Evolutionary conservation across 257 asterid genomes (phyloP).

Genomic region (Hygrophila difformis): DNA sequence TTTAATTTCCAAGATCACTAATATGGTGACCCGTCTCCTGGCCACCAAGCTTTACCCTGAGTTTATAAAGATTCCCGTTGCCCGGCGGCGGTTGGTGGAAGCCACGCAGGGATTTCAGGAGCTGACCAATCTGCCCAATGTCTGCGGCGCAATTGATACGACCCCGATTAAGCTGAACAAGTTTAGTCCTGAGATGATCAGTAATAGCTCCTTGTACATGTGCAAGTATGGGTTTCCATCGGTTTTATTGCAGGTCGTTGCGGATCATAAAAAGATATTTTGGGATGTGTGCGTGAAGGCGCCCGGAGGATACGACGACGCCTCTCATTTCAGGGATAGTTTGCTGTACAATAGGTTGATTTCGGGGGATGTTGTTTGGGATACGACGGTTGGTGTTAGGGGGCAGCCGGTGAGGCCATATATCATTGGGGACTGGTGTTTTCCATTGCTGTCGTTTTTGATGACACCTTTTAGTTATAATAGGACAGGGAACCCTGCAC

Average conservation of each 20-base stretch:
- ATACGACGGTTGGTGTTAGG: slow-evolving; percentile 59
- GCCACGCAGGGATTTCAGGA: slow-evolving; percentile 88
- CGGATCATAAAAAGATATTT: slow-evolving; percentile 81
- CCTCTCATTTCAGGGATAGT: slow-evolving; percentile 89
- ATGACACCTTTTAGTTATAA: slow-evolving; percentile 71
- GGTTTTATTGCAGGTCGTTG: slow-evolving; percentile 78
- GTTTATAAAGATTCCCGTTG: slow-evolving; percentile 72
- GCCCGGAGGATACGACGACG: slow-evolving; percentile 86
- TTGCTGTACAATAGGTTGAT: slow-evolving; percentile 68
- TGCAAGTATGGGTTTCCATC: slow-evolving; percentile 70
- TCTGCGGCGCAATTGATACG: slow-evolving; percentile 90
- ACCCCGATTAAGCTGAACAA: slow-evolving; percentile 64
- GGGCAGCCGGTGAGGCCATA: slow-evolving; percentile 89
- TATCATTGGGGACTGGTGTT: slow-evolving; percentile 85
- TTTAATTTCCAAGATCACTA: slow-evolving; percentile 81
- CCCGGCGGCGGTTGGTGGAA: slow-evolving; percentile 67
- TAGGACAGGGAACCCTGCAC: slow-evolving; percentile 62
- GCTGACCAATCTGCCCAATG: slow-evolving; percentile 56
- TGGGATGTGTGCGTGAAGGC: slow-evolving; percentile 99
- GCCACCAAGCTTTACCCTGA: slow-evolving; percentile 98
- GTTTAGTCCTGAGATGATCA: slow-evolving; percentile 37
- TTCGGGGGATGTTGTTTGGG: slow-evolving; percentile 79
- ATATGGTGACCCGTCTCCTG: slow-evolving; percentile 87
- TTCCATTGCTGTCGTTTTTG: slow-evolving; percentile 76
- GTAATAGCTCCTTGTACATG: slow-evolving; percentile 45